Evolutionary conservation across 306 rosid genomes (phyloP), one percentile per base, ranked within the genome.

Genomic region (Macrotyloma uniflorum): DNA sequence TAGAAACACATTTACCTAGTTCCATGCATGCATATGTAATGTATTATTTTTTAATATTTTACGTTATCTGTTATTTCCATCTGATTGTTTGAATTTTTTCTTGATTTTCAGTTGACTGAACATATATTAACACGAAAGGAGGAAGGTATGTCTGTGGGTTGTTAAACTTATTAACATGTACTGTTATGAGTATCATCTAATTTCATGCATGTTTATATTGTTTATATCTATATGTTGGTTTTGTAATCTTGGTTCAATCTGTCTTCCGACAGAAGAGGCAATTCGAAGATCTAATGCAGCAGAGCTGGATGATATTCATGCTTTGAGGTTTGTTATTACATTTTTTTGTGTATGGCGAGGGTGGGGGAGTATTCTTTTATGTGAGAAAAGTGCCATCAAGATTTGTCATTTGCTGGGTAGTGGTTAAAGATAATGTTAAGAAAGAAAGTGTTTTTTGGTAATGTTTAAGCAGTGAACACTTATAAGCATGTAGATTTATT

Each of bases 181-280:
- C 3, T 19, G 32, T 51, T 14, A 50, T 35, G 74, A 35, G 33
- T 32, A 18, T 47, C 30, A 23, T 51, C 1, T 36, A 55, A 36
- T 42, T 42, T 38, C 50, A 32, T 63, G 67, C 84, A 26, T 76
- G 6, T 70, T 66, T 67, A 33, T 53, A 22, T 58, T 61, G 16
- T 50, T 78, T 71, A 14, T 46, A 49, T 79, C n/a, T 38, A 46
- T 49, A 3, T 78, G 50, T 65, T 83, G 72, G 47, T 77, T 71
- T 51, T 2, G 43, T 74, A 61, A 79, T 78, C 78, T 38, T 80
- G 72, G 22, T 86, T 74, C 66, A 61, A 83, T 78, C 84, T 83
- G 75, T 79, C 76, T 57, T 72, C 43, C 22, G 70, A 87, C 90
- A 94, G 97, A 92, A 78, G 97, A 95, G 84, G 97, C 90, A 81